These are phyloP conservation scores for Podospora pseudoanserina DNA, from an alignment of 495 filamentous ascomycete genomes.

Conservation along the genomic window DNA sequence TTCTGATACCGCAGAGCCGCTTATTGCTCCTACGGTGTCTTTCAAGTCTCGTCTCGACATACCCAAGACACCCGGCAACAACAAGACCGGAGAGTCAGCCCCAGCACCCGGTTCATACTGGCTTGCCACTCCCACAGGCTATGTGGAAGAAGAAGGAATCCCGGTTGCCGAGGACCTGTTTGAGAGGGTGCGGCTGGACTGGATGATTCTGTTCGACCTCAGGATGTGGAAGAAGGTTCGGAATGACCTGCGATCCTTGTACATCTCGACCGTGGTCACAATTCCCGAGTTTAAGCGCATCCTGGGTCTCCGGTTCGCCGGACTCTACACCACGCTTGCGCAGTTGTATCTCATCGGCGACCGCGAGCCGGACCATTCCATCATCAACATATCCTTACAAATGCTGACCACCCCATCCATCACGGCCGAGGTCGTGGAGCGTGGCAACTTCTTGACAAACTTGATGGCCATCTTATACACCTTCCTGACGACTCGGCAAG, in stretches of 20 bases:
- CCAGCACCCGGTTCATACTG: slow-evolving; percentile 69
- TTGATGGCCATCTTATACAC: slow-evolving; percentile 96
- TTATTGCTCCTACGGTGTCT: slow-evolving; percentile 49
- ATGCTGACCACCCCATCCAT: slow-evolving; percentile 96
- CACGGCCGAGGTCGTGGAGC: slow-evolving; percentile 85
- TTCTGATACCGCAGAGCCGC: slow-evolving; percentile 54
- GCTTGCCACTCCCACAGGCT: slow-evolving; percentile 72
- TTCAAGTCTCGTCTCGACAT: slow-evolving; percentile 55
- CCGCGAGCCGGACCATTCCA: slow-evolving; percentile 94
- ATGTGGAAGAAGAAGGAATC: slow-evolving; percentile 52
- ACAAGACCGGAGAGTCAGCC: slow-evolving; percentile 29
- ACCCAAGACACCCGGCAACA: slow-evolving; percentile 52
- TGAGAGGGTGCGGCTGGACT: slow-evolving; percentile 85
- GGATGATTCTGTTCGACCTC: slow-evolving; percentile 94
- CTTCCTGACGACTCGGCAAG: slow-evolving; percentile 91
- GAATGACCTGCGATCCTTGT: slow-evolving; percentile 84
- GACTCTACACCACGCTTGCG: slow-evolving; percentile 86
- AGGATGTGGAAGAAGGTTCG: slow-evolving; percentile 94
- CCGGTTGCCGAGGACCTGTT: slow-evolving; percentile 79
- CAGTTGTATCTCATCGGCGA: slow-evolving; percentile 96
- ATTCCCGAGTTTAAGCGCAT: slow-evolving; percentile 97
- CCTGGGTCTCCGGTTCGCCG: slow-evolving; percentile 84
- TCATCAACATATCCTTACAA: slow-evolving; percentile 93
- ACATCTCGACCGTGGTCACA: slow-evolving; percentile 92
- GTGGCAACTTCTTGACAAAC: slow-evolving; percentile 94